Base-by-base conservation (phyloP, 495 filamentous ascomycete species). In the Bathelium albidoporum region DNA sequence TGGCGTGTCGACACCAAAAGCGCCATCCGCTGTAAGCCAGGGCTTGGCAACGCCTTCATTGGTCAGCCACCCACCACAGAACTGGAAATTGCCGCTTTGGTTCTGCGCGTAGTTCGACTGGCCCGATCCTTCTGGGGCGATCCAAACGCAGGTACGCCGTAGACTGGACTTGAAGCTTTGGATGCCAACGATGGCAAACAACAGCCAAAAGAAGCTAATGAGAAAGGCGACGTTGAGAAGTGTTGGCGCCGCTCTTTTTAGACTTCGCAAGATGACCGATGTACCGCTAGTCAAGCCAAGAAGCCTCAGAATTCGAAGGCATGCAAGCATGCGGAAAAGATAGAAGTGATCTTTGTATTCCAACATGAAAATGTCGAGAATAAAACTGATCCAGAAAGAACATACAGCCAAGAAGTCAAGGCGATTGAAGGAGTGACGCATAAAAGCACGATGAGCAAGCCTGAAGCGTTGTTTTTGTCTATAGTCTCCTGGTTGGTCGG, bases 161-260 rank as follows among this genome's bases (percentile, higher is more conserved):
- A 97, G 78, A 71, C 94, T 97, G 9, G 91, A 89, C 74, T 99
- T 99, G 82, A 99, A 99, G 74, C 88, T 94, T 74, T 99, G 94
- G 18, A 97, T 87, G 1, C 95, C 94, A 49, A 97, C 83, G 66
- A 99, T 95, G 32, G 93, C 95, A 76, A 99, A 99, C 9, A 99
- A 78, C 49, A 99, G 86, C 94, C 94, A 99, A 73, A 99, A 99
- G 77, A 99, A 99, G 29, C 90, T 86, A 72, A 99, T 95, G 18
- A 99, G 79, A 70, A 99, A 95, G 4, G 89, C 91, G 36, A 99
- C 95, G 65, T 96, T 89, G 41, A 95, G 86, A n/a, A 99, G 85
- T 52, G 96, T 78, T 18, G 94, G 94, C 0, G 92, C 90, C 2
- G 94, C 92, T 71, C 96, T 93, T 72, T 97, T 97, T 53, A 99